A percentile compares a stretch with the other conserved stretches of the same genome.
phyloP scores from a whole-genome alignment of 2,329 filamentous ascomycete species.

The Calycina marina region DNA sequence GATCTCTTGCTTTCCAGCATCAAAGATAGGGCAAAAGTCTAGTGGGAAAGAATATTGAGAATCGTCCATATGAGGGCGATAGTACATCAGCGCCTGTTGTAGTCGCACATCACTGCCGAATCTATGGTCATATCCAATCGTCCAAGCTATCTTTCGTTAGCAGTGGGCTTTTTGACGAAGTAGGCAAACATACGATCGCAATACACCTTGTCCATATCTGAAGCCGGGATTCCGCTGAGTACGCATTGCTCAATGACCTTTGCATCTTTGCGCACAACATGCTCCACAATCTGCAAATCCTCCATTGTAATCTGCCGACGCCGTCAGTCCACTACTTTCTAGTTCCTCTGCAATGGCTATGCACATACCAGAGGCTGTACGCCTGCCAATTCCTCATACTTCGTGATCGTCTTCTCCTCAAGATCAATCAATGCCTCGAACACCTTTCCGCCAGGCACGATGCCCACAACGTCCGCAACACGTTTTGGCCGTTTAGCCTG shows the following conservation, averaged over 20 bases:
- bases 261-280: constrained; percentile 59
- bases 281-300: constrained; percentile 70
- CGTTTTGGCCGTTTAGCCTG: constrained; percentile 48
- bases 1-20: constrained; percentile 57
- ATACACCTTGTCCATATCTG: constrained; percentile 92
- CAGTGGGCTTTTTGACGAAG: not conserved
- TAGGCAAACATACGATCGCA: constrained; percentile 56
- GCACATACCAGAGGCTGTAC: constrained; percentile 61
- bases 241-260: constrained; percentile 84
- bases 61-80: constrained; percentile 70
- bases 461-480: constrained; percentile 70
- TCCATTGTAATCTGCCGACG: constrained; percentile 76
- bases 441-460: constrained; percentile 63
- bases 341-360: not conserved
- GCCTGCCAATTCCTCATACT: constrained; percentile 62
- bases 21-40: constrained; percentile 88
- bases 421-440: constrained; percentile 74
- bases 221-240: constrained; percentile 62
- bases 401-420: constrained; percentile 45
- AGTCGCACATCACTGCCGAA: constrained; percentile 66
- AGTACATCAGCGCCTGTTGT: constrained; percentile 94
- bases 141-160: constrained; percentile 52
- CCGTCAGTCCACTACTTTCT: constrained; percentile 6
- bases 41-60: constrained; percentile 84
- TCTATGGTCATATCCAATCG: constrained; percentile 85